Evolutionary conservation across 495 filamentous ascomycete genomes (phyloP).

Genomic region (Cairneyella variabilis): DNA sequence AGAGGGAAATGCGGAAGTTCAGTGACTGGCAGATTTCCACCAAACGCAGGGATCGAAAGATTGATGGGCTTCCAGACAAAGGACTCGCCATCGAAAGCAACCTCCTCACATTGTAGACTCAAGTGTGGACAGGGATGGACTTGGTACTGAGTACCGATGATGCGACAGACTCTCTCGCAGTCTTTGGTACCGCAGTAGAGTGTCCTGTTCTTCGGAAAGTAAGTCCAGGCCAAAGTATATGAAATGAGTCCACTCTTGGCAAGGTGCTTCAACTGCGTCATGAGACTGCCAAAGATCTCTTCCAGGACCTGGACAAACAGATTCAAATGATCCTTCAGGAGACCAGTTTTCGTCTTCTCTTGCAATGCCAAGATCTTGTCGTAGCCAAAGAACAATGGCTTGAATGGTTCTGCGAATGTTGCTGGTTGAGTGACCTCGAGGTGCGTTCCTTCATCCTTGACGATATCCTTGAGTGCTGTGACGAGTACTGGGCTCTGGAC

Average conservation of each 20-base stretch:
- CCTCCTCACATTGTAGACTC: conserved; percentile 22
- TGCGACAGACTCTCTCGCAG: conserved; percentile 31
- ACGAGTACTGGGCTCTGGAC: conserved; percentile 34
- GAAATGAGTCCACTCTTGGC: conserved; percentile 23
- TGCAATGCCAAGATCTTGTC: conserved; percentile 28
- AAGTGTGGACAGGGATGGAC: not conserved
- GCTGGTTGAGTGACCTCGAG: conserved; percentile 31
- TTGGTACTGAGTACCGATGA: conserved; percentile 24
- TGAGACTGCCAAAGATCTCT: conserved; percentile 33
- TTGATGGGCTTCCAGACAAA: conserved; percentile 29
- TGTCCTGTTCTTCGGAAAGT: conserved; percentile 31
- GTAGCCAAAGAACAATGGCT: conserved; percentile 34
- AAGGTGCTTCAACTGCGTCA: conserved; percentile 27
- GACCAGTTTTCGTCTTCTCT: conserved; percentile 9
- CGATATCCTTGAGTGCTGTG: conserved; percentile 28
- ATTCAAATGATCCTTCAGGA: conserved; percentile 28
- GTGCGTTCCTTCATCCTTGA: conserved; percentile 30
- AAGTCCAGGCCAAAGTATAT: conserved; percentile 35
- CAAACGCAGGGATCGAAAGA: conserved; percentile 25
- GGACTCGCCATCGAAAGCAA: conserved; percentile 29
- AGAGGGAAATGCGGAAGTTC: conserved; percentile 33
- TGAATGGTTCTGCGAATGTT: conserved; percentile 33
- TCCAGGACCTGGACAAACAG: conserved; percentile 33
- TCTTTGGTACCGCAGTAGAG: conserved; percentile 29
- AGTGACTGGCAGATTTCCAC: conserved; percentile 27